A percentile compares a stretch with the other conserved stretches of the same genome.
Conservation (phyloP, 2,329 filamentous ascomycete genomes). For the Aspergillus fumigatus region DNA sequence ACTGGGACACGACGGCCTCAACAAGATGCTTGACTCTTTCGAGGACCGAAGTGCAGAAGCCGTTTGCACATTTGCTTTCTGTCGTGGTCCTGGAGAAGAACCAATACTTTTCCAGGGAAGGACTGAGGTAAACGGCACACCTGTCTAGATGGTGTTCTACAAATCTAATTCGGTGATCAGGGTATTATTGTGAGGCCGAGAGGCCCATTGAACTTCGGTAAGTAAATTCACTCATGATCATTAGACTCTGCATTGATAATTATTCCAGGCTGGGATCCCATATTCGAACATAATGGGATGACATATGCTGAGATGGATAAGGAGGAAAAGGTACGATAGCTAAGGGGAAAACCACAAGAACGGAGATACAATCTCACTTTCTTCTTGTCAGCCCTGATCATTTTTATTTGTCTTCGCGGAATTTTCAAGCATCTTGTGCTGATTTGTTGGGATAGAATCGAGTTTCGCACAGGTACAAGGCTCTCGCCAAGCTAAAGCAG, state of each 20-base stretch:
- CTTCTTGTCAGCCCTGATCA: neutral
- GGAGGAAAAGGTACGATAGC: constrained; percentile 68
- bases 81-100: constrained; percentile 74
- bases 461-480: constrained; percentile 85
- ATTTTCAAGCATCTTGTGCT: constrained; percentile 4
- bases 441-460: constrained; percentile 55
- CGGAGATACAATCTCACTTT: neutral
- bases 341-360: neutral
- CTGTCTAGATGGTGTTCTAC: neutral
- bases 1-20: constrained; percentile 78
- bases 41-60: constrained; percentile 87
- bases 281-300: constrained; percentile 88
- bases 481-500: constrained; percentile 76
- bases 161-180: constrained; percentile 29
- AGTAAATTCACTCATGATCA: constrained; percentile 27
- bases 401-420: neutral
- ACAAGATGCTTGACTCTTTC: constrained; percentile 84
- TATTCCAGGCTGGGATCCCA: constrained; percentile 79
- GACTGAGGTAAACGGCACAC: constrained; percentile 59
- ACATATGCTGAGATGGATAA: constrained; percentile 97
- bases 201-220: constrained; percentile 79
- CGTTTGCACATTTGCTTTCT: constrained; percentile 94
- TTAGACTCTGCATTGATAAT: constrained; percentile 1
- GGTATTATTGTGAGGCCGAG: constrained; percentile 80
- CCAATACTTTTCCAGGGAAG: constrained; percentile 87